Conservation (phyloP, 805 yeast species). For the Saccharomycopsis vini region DNA sequence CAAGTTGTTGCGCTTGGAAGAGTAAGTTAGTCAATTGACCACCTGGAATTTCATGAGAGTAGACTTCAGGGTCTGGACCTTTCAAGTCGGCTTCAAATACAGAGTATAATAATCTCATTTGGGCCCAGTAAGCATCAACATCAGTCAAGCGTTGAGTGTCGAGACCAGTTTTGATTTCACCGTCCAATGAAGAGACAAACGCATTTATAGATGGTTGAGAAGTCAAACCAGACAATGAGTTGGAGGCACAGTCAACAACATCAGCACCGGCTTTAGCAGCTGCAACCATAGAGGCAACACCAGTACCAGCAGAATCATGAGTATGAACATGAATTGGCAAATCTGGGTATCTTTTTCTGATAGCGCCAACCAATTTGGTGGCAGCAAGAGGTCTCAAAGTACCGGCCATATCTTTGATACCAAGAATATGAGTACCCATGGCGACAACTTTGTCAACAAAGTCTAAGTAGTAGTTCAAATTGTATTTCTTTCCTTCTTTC, state of each 20-base stretch:
- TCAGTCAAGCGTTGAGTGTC: constrained; percentile 61
- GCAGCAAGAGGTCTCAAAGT: constrained; percentile 96
- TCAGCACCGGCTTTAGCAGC: constrained; percentile 96
- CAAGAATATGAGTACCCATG: constrained; percentile 94
- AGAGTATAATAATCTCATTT: constrained; percentile 92
- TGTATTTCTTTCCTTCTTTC: constrained; percentile 90
- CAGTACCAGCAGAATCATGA: constrained; percentile 99
- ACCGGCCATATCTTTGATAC: constrained; percentile 99
- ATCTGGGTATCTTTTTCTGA: constrained; percentile 82
- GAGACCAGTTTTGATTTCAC: constrained; percentile 70
- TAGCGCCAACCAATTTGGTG: constrained; percentile 61
- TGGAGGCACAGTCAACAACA: constrained; percentile 94
- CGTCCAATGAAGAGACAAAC: constrained; percentile 83
- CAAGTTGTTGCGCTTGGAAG: constrained; percentile 99
- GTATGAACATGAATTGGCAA: constrained; percentile 98
- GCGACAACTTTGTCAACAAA: constrained; percentile 76
- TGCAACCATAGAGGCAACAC: constrained; percentile 93
- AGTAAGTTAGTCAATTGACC: constrained; percentile 96
- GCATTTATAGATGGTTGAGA: constrained; percentile 97
- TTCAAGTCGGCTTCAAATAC: constrained; percentile 97
- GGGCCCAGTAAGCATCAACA: constrained; percentile 95
- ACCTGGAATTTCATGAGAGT: constrained; percentile 98
- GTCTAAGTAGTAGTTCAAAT: constrained; percentile 77
- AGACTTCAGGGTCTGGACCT: constrained; percentile 99
- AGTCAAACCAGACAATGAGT: constrained; percentile 97